phyloP scores from a whole-genome alignment of 2,329 filamentous ascomycete genomes.

The Trichoderma sp. region DNA sequence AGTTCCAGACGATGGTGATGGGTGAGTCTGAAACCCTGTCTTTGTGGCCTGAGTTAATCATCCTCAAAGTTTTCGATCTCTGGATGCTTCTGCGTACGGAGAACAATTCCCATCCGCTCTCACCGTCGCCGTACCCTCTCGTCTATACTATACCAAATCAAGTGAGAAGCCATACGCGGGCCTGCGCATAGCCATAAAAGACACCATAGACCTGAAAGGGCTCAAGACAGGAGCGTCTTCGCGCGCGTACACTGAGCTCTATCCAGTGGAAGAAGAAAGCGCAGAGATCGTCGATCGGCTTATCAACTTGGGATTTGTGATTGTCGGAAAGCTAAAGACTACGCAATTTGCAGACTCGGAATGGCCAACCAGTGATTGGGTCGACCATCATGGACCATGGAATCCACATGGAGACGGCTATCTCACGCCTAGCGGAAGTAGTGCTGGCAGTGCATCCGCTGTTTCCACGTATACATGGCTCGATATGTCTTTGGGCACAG shows the following conservation, averaged over 20 bases:
- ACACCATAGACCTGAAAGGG: background rate
- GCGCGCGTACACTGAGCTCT: background rate
- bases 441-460: background rate
- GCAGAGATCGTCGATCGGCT: background rate
- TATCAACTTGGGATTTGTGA: background rate
- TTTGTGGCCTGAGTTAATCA: background rate
- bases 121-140: background rate
- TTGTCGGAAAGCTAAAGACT: background rate
- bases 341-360: background rate
- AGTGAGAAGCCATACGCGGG: background rate
- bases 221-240: background rate
- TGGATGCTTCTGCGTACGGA: background rate
- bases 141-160: background rate
- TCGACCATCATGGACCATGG: background rate
- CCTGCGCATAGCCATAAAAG: background rate
- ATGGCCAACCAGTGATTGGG: background rate
- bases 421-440: background rate
- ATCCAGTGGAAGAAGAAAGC: background rate
- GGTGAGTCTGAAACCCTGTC: background rate
- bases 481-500: background rate
- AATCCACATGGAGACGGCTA: background rate
- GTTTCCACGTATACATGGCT: background rate
- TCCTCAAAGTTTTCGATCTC: background rate
- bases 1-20: background rate
- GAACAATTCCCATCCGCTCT: background rate